Conservation (phyloP, 176 grass and related monocot species). For the Elaeis guineensis region DNA sequence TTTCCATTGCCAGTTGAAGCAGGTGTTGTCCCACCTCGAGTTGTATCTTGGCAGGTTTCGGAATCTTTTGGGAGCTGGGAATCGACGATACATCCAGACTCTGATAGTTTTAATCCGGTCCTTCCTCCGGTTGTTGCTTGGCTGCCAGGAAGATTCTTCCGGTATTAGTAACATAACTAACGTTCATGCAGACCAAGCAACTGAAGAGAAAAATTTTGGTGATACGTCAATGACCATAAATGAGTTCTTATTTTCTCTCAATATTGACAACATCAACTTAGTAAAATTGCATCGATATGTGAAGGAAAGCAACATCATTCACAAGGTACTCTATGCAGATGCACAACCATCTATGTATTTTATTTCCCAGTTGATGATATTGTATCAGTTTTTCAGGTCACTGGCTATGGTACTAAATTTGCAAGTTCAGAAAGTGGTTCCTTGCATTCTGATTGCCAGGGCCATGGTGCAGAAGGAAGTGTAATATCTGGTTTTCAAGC, state of each 20-base stretch:
- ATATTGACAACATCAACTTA: slow-evolving; percentile 96
- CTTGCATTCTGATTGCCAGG: slow-evolving; percentile 12
- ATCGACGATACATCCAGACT: slow-evolving; percentile 84
- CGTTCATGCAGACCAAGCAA: slow-evolving; percentile 14
- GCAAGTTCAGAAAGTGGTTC: slow-evolving; percentile 21
- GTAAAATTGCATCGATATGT: slow-evolving; percentile 83
- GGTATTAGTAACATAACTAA: background rate
- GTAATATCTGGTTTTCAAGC: slow-evolving; percentile 67
- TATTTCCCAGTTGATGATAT: background rate
- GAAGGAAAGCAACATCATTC: slow-evolving; percentile 91
- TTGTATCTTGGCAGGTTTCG: slow-evolving; percentile 71
- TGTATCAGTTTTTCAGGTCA: slow-evolving; percentile 38
- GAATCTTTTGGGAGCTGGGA: slow-evolving; percentile 64
- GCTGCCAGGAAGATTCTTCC: slow-evolving; percentile 24
- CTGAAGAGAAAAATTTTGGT: background rate
- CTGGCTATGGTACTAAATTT: slow-evolving; percentile 64
- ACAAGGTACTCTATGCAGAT: slow-evolving; percentile 48
- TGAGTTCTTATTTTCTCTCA: slow-evolving; percentile 83
- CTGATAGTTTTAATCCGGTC: slow-evolving; percentile 59
- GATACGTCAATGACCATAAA: slow-evolving; percentile 72
- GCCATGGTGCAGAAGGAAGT: slow-evolving; percentile 44
- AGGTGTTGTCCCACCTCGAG: slow-evolving; percentile 56
- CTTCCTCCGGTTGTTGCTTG: slow-evolving; percentile 45
- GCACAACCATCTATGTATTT: background rate
- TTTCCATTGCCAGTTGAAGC: slow-evolving; percentile 54